Evolutionary conservation across 2,329 filamentous ascomycete genomes (phyloP).

Genomic region (Colletotrichum caudatum): DNA sequence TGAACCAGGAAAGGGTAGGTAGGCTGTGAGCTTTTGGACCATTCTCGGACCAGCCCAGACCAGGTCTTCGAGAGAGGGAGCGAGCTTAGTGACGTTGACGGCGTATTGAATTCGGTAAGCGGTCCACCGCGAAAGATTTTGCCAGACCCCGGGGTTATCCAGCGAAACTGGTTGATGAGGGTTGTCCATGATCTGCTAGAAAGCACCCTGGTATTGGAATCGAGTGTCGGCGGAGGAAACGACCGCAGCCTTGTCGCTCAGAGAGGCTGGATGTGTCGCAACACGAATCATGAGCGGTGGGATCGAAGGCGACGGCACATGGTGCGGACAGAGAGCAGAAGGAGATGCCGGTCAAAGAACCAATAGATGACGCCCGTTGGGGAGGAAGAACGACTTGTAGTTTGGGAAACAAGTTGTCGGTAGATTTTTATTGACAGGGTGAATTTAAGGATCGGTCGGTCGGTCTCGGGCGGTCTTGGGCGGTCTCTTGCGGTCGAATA

Average conservation of each 20-base stretch:
- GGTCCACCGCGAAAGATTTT: conserved; percentile 68
- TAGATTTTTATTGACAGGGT: not conserved
- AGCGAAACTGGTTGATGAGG: conserved; percentile 41
- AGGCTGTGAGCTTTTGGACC: conserved; percentile 75
- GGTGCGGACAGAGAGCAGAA: conserved; percentile 18
- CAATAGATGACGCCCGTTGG: not conserved
- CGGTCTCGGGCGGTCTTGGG: not conserved
- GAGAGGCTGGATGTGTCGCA: conserved; percentile 30
- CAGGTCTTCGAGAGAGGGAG: conserved; percentile 76
- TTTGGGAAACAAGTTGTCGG: not conserved
- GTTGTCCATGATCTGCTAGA: conserved; percentile 33
- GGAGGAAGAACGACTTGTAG: not conserved
- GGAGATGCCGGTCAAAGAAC: not conserved
- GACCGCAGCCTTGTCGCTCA: conserved; percentile 34
- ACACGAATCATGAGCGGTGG: conserved; percentile 32
- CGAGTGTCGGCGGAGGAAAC: not conserved
- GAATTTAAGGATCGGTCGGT: not conserved
- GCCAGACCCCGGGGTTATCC: conserved; percentile 61
- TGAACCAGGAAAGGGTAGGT: conserved; percentile 70
- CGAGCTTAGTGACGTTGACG: conserved; percentile 69
- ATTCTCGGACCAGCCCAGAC: conserved; percentile 78
- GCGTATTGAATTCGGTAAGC: conserved; percentile 55
- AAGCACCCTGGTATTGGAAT: not conserved
- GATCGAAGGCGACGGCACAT: conserved; percentile 24
- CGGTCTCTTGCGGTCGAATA: not conserved